phyloP scores from a whole-genome alignment of 192 early-diverging fungal genomes.

The Linnemannia zychae region DNA sequence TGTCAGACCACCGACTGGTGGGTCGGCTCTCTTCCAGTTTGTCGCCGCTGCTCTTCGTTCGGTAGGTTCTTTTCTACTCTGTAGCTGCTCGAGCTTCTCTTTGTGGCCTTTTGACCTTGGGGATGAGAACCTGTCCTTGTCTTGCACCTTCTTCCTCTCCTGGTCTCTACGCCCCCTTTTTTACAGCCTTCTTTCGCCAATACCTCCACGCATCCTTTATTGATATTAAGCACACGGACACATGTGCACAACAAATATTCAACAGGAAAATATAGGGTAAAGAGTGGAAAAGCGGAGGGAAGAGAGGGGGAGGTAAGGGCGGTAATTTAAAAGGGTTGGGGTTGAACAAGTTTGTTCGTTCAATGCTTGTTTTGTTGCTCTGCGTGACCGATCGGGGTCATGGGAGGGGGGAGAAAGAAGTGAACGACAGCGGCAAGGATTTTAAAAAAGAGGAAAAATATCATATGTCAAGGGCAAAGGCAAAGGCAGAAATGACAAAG shows the following conservation, averaged over 20 bases:
- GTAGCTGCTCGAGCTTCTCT: neutral
- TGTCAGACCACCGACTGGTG: conserved; percentile 43
- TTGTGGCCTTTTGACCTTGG: neutral
- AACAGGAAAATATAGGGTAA: neutral
- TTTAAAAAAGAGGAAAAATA: neutral
- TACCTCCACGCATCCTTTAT: neutral
- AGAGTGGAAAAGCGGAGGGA: neutral
- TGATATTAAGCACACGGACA: neutral
- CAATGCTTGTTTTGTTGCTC: neutral
- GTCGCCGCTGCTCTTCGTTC: conserved; percentile 42
- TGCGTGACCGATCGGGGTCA: conserved; percentile 20
- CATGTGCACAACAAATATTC: neutral
- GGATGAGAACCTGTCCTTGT: neutral
- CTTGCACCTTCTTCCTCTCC: neutral
- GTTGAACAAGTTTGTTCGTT: neutral
- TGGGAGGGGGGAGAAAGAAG: neutral
- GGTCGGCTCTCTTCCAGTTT: conserved; percentile 52
- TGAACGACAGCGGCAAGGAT: neutral
- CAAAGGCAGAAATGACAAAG: too few relatives aligned
- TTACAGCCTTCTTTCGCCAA: neutral
- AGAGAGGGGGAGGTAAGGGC: neutral
- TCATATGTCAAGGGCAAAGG: conserved; percentile 25
- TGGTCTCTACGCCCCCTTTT: neutral
- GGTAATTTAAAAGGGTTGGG: neutral
- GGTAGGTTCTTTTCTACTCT: conserved; percentile 13